Evolutionary conservation across 2,329 filamentous ascomycete species (phyloP).

Genomic region (Diaporthe sp.): DNA sequence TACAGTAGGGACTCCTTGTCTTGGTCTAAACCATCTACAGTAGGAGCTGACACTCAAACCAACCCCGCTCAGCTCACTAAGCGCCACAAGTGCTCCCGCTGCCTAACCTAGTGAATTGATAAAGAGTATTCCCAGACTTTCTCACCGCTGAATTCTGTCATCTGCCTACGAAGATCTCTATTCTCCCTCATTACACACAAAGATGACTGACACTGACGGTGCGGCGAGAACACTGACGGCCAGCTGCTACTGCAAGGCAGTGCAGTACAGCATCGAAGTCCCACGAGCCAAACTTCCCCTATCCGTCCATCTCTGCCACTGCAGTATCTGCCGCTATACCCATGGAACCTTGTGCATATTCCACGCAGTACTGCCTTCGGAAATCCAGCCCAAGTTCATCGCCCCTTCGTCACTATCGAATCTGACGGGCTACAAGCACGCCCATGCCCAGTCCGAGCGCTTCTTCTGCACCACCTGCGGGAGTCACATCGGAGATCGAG

Average conservation of each 20-base stretch:
- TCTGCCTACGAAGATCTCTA: too few species aligned
- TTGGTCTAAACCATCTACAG: not conserved
- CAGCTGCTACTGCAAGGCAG: conserved; percentile 60
- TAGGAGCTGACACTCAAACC: not conserved
- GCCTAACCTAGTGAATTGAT: not conserved
- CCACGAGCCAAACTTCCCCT: conserved; percentile 56
- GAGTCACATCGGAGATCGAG: conserved; percentile 58
- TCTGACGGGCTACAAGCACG: conserved; percentile 55
- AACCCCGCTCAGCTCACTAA: conserved; percentile 21
- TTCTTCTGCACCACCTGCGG: conserved; percentile 62
- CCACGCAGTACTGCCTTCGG: conserved; percentile 54
- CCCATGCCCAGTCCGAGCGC: conserved; percentile 49
- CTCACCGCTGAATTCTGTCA: too few species aligned
- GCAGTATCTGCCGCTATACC: conserved; percentile 59
- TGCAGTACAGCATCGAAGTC: conserved; percentile 58
- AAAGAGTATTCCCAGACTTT: not conserved
- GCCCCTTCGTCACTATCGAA: conserved; percentile 53
- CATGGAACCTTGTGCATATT: conserved; percentile 59
- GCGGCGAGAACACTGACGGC: conserved; percentile 55
- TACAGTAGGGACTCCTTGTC: not conserved
- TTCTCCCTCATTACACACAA: too few species aligned
- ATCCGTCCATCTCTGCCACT: conserved; percentile 59
- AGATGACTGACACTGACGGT: not conserved
- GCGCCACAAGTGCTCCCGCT: conserved; percentile 4
- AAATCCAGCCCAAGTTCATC: conserved; percentile 55